Percentiles rank a stretch among this genome's conserved stretches.
Conservation (phyloP, 768 basidiomycete genomes). For the Agrocybe chaxingu region DNA sequence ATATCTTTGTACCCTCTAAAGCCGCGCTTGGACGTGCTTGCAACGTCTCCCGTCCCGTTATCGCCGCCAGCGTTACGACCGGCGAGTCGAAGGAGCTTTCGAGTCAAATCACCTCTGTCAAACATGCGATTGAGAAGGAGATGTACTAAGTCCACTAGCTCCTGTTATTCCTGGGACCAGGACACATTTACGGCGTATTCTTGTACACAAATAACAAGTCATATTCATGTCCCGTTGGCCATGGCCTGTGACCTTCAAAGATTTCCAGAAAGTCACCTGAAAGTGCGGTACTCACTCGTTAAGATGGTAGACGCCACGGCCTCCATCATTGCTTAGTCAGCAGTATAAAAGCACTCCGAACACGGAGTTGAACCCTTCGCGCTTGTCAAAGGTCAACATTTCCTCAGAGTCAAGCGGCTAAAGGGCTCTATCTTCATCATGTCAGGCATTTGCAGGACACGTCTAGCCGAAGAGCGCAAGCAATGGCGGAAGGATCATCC, state of each 20-base stretch:
- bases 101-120: slow-evolving; percentile 85
- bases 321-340: slow-evolving; percentile 16
- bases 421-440: slow-evolving; percentile 30
- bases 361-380: not conserved
- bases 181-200: not conserved
- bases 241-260: too few relatives aligned
- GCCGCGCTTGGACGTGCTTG: slow-evolving; percentile 95
- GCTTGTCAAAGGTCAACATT: too few relatives aligned
- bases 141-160: slow-evolving; percentile 29
- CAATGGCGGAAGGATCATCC: slow-evolving; percentile 99
- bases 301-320: not conserved
- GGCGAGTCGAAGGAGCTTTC: slow-evolving; percentile 90
- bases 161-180: not conserved
- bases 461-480: slow-evolving; percentile 95
- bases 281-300: not conserved
- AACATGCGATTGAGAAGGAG: slow-evolving; percentile 76
- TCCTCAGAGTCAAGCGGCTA: too few relatives aligned
- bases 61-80: slow-evolving; percentile 94
- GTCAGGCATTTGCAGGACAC: slow-evolving; percentile 91
- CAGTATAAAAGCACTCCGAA: not conserved
- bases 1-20: slow-evolving; percentile 93
- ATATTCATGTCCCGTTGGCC: too few relatives aligned
- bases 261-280: too few relatives aligned
- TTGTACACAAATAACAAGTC: too few relatives aligned
- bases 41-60: slow-evolving; percentile 92